phyloP scores from a whole-genome alignment of 2,329 filamentous ascomycete genomes.

The Colletotrichum euphorbiae region DNA sequence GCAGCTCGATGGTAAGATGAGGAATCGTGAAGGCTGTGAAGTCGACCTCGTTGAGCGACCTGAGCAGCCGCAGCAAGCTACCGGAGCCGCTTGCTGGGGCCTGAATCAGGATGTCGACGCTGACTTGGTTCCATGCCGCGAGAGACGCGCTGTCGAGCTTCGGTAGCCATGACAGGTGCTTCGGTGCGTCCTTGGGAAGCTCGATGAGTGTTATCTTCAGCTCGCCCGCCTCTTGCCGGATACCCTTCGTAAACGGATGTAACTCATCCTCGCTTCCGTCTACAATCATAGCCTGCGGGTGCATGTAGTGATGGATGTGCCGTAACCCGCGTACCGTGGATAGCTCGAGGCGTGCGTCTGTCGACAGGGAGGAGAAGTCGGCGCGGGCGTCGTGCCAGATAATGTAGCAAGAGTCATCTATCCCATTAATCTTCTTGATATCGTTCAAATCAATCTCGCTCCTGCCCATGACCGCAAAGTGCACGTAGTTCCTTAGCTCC shows the following conservation, averaged over 20 bases:
- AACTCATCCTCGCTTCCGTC: conserved; percentile 78
- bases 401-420: conserved; percentile 77
- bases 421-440: conserved; percentile 81
- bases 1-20: conserved; percentile 86
- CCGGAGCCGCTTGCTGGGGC: conserved; percentile 78
- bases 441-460: conserved; percentile 76
- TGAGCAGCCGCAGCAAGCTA: conserved; percentile 79
- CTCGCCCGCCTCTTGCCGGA: conserved; percentile 65
- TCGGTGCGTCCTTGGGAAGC: conserved; percentile 72
- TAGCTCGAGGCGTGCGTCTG: conserved; percentile 74
- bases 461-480: conserved; percentile 83
- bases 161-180: conserved; percentile 80
- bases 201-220: conserved; percentile 76
- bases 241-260: conserved; percentile 70
- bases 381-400: conserved; percentile 78
- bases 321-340: conserved; percentile 74
- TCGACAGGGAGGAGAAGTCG: conserved; percentile 77
- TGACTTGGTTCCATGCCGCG: conserved; percentile 80
- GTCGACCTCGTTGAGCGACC: conserved; percentile 80
- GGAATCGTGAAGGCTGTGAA: conserved; percentile 77
- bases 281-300: conserved; percentile 80
- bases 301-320: conserved; percentile 79
- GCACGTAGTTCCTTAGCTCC: conserved; percentile 77
- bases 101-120: conserved; percentile 86
- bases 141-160: conserved; percentile 80